phyloP scores from a whole-genome alignment of 768 basidiomycete species.

The Phaffia australis region DNA sequence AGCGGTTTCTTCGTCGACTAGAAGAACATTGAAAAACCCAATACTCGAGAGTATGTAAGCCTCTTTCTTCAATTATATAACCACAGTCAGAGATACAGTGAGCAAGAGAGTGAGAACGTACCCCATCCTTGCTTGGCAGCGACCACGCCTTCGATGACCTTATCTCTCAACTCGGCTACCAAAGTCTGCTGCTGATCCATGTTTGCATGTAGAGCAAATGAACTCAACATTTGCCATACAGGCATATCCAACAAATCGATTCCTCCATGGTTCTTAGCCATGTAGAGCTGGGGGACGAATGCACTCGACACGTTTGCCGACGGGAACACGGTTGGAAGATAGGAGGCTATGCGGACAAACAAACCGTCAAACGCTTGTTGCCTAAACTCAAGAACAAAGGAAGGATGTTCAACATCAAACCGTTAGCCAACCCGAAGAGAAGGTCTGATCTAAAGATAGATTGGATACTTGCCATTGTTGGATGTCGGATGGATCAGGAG shows the following conservation, averaged over 20 bases:
- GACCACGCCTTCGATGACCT: slow-evolving; percentile 84
- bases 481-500: slow-evolving; percentile 53
- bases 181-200: slow-evolving; percentile 79
- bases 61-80: no score
- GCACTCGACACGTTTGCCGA: slow-evolving; percentile 50
- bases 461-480: slow-evolving; percentile 53
- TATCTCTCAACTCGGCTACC: slow-evolving; percentile 75
- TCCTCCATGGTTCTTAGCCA: slow-evolving; percentile 28
- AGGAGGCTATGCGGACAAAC: slow-evolving; percentile 64
- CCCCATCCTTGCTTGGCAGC: slow-evolving; percentile 45
- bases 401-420: not conserved
- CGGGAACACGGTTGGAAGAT: slow-evolving; percentile 74
- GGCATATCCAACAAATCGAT: slow-evolving; percentile 57
- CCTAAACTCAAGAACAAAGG: slow-evolving; percentile 44
- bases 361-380: slow-evolving; percentile 77
- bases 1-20: slow-evolving; percentile 58
- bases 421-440: not conserved
- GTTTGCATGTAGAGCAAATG: slow-evolving; percentile 65
- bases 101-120: slow-evolving; percentile 2
- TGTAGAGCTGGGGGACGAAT: slow-evolving; percentile 41
- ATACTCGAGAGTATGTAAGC: no score
- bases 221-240: slow-evolving; percentile 89
- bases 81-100: not conserved
- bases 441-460: not conserved
- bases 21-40: no score